Evolutionary conservation across 495 filamentous ascomycete genomes (phyloP), one percentile per base, ranked within the genome.

Genomic region (Aspergillus sclerotioniger): DNA sequence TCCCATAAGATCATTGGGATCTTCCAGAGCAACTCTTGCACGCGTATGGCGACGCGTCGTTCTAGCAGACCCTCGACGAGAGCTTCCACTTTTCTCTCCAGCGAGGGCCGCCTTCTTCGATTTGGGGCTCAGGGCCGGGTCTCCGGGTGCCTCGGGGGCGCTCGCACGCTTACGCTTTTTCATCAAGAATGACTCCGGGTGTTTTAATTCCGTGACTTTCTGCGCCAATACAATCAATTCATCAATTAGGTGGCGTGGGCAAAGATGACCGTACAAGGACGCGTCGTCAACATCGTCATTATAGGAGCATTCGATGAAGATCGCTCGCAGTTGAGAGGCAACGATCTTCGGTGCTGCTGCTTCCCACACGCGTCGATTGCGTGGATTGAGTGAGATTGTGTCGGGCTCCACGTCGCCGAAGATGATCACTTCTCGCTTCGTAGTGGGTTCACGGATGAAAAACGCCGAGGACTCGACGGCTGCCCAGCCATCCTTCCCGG

Each of bases 381-480:
- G 85, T n/a, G 91, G 90, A 4, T 83, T 84, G 4, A 91, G 69
- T 0, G 91, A 93, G 46, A 97, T 71, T 9, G 85, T 85, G 67
- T 98, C 94, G 8, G 94, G 92, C 67, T 98, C 94, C 35, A 98
- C 87, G 63, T 98, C 94, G 41, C 94, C 94, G 67, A 96, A 98
- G 56, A 98, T 87, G 45, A 98, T 83, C 21, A 97, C 82, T 73
- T 96, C 91, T 43, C 78, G 77, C 2, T 86, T 83, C 0, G 84
- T 87, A 0, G 71, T 58, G 16, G 86, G 76, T 53, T 92, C 86
- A 15, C 90, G 88, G 59, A 98, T 84, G 71, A 98, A 97, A 70
- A 90, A 98, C 0, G 89, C 94, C 3, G 90, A 91, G 67, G 88
- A 92, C 68, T 98, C 92, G 47, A 92, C 47, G 63, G 68, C 76